Conservation (phyloP, 208 protist species). For the Wallacemonas rigidus region DNA sequence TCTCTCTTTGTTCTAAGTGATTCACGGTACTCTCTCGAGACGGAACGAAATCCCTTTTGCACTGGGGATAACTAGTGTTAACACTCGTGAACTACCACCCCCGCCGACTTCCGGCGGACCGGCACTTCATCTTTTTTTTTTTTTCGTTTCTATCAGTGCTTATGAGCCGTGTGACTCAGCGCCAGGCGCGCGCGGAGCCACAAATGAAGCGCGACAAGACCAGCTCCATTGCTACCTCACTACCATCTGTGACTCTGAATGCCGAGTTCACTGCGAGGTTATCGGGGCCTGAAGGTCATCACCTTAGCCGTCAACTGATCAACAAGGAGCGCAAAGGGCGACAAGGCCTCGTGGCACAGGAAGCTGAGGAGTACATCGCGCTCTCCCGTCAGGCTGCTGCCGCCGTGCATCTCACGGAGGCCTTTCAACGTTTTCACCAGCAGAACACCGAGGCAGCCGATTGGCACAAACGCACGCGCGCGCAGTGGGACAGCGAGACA, state of each 20-base stretch:
- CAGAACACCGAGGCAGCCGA: not conserved
- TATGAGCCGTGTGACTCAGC: not conserved
- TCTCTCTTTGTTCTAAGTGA: too few species aligned
- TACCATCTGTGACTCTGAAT: too few species aligned
- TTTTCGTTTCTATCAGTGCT: constrained; percentile 8
- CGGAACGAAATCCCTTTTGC: too few species aligned
- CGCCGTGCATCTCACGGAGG: not conserved
- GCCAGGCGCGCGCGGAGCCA: not conserved
- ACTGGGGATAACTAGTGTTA: too few species aligned
- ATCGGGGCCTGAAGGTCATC: not conserved
- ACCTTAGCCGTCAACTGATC: constrained; percentile 4
- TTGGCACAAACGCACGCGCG: not conserved
- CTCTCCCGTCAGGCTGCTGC: not conserved
- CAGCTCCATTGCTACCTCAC: not conserved
- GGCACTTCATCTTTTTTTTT: not conserved
- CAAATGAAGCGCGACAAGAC: not conserved
- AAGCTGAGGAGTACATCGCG: constrained; percentile 17
- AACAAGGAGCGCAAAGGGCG: constrained; percentile 14
- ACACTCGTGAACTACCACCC: too few species aligned
- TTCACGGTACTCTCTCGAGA: too few species aligned
- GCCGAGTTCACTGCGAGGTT: not conserved
- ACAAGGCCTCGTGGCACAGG: constrained; percentile 2
- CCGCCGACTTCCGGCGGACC: too few species aligned
- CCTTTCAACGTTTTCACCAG: constrained; percentile 1
- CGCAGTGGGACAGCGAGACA: constrained; percentile 27